Conservation (phyloP, 208 protist species). For the Wallacemonas sp. region DNA sequence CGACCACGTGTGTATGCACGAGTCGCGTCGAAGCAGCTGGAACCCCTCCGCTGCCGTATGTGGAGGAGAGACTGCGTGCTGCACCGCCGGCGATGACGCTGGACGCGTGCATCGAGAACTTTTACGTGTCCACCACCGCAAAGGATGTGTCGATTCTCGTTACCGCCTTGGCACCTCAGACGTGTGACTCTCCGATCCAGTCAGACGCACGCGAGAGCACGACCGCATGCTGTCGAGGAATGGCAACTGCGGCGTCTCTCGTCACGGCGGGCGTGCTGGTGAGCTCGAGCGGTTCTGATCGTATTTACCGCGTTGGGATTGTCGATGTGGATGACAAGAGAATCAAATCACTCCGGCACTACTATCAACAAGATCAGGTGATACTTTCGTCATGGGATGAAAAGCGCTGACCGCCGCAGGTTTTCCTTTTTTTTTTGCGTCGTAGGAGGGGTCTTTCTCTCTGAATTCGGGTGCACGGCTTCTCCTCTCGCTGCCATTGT, state of each 20-base stretch:
- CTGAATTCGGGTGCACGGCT: too few relatives aligned
- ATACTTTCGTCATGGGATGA: constrained; percentile 42
- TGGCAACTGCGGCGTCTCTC: background rate
- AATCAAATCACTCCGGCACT: constrained; percentile 64
- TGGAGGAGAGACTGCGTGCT: background rate
- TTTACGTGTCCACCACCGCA: constrained; percentile 71
- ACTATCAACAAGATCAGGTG: constrained; percentile 45
- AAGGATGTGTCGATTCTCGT: constrained; percentile 71
- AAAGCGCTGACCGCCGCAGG: background rate
- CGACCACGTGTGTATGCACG: background rate
- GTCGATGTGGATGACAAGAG: constrained; percentile 75
- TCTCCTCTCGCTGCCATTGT: too few relatives aligned
- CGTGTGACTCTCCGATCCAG: too few relatives aligned
- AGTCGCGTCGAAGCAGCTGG: background rate
- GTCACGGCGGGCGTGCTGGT: constrained; percentile 3
- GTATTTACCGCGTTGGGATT: constrained; percentile 50
- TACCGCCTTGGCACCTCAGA: too few relatives aligned
- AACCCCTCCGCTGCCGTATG: background rate
- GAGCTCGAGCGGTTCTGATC: constrained; percentile 4
- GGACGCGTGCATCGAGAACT: constrained; percentile 43
- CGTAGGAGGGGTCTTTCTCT: too few relatives aligned
- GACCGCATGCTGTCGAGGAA: background rate
- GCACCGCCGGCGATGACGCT: constrained; percentile 28
- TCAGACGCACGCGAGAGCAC: background rate
- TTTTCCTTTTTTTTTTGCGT: background rate